These are phyloP conservation scores for Fusarium secorum DNA, from an alignment of 2,329 filamentous ascomycete species.

Conservation along the genomic window DNA sequence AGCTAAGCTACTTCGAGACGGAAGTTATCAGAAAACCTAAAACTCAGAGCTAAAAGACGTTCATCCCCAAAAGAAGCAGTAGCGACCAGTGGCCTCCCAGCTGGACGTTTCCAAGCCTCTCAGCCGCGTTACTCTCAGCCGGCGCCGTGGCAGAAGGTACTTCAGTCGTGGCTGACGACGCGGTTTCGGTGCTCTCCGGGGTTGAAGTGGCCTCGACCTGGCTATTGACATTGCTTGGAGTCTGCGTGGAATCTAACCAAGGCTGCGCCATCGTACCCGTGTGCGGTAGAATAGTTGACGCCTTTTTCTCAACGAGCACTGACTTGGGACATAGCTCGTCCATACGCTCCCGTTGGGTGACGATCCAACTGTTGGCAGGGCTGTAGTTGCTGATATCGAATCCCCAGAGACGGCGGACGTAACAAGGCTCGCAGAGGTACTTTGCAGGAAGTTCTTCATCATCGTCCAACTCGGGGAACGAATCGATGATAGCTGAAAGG, in stretches of 20 bases:
- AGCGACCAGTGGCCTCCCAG: accelerated
- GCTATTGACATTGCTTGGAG: accelerated
- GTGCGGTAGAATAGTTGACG: too few relatives aligned
- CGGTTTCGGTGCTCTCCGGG: neutral
- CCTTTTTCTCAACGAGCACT: neutral
- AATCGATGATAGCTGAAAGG: neutral
- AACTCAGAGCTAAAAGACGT: neutral
- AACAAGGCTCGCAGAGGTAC: conserved; percentile 6
- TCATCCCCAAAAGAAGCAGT: neutral
- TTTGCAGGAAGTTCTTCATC: neutral
- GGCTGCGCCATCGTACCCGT: neutral
- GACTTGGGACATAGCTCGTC: neutral
- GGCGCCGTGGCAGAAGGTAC: neutral
- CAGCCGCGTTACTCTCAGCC: neutral
- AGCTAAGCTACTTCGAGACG: accelerated
- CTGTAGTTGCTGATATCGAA: neutral
- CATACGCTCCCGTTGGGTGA: neutral
- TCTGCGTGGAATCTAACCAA: neutral
- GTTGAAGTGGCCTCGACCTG: neutral
- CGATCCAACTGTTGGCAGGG: neutral
- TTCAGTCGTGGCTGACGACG: accelerated
- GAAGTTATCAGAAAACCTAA: neutral
- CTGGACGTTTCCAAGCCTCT: accelerated
- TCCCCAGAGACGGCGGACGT: neutral
- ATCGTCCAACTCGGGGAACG: neutral